These are phyloP conservation scores for Marchantia paleacea DNA, from an alignment of 225 moss, liverwort and hornwort species.

Conservation along the genomic window DNA sequence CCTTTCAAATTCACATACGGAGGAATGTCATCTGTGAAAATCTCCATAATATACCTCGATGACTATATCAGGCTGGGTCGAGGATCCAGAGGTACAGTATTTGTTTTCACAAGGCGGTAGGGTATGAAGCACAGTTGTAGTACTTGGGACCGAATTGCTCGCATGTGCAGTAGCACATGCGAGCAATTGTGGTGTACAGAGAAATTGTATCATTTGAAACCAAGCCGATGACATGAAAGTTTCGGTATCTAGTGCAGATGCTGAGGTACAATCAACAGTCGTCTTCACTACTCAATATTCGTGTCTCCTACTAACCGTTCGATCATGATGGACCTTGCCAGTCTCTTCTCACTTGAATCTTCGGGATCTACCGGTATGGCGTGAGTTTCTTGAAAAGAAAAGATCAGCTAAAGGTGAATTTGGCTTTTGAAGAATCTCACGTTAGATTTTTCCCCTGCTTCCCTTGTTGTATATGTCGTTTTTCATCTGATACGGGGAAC, in stretches of 20 bases:
- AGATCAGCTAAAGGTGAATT: no score
- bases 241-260: neutral
- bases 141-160: neutral
- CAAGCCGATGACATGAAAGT: neutral
- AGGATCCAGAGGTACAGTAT: constrained; percentile 79
- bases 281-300: no score
- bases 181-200: neutral
- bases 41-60: constrained; percentile 57
- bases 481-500: no score
- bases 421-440: no score
- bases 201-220: neutral
- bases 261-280: no score
- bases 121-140: neutral
- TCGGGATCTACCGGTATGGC: no score
- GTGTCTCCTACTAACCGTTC: no score
- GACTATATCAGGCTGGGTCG: constrained; percentile 65
- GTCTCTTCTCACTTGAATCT: no score
- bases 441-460: no score
- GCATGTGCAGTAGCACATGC: neutral
- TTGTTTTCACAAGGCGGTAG: constrained; percentile 64
- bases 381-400: no score
- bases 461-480: no score
- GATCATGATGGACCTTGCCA: no score
- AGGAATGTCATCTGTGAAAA: constrained; percentile 56
- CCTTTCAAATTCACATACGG: constrained; percentile 70